Evolutionary conservation across 2,329 filamentous ascomycete genomes (phyloP), one percentile per base, ranked within the genome.

Genomic region (Triangularia verruculosa): DNA sequence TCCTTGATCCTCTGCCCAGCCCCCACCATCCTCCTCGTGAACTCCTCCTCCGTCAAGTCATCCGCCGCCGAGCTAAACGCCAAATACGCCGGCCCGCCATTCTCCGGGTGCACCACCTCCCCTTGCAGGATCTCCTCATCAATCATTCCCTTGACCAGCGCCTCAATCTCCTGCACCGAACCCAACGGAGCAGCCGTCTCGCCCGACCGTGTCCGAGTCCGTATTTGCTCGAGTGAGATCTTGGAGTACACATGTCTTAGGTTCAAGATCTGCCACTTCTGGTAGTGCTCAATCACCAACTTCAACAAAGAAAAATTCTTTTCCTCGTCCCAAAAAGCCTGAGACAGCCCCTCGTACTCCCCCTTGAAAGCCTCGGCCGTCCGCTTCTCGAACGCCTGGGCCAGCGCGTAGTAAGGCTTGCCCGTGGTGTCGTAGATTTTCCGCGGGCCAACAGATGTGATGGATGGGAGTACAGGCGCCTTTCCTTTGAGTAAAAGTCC

Each of bases 221-320:
- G 79, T 20, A 89, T 74, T 69, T 86, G 81, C 17, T 80, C 70
- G 30, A 89, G 78, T 15, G 83, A 82, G 32, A 88, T 78, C 66
- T 84, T 84, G 60, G 78, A 79, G 73, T 94, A 97, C 3, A 91
- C 87, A 59, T 85, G 83, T 53, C 88, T 87, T 25, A 98, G 81
- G 64, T 87, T 87, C 32, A 89, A 80, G 63, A 98, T 86, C 64
- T 90, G 88, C 79, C 89, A 92, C 70, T 88, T 87, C 69, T 90
- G 87, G 72, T 93, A 91, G 9, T 90, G 87, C 20, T 83, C 79
- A 43, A 89, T 74, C 11, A 94, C 88, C 73, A 92, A 86, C 4
- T 80, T 78, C 12, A 96, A 81, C 13, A 98, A 83, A 3, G 88
- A 85, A 3, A 78, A 75, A 71, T 96, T 98, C 55, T 86, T 85